Conservation (phyloP, 2,329 filamentous ascomycete species). For the Xylariaceae sp. region DNA sequence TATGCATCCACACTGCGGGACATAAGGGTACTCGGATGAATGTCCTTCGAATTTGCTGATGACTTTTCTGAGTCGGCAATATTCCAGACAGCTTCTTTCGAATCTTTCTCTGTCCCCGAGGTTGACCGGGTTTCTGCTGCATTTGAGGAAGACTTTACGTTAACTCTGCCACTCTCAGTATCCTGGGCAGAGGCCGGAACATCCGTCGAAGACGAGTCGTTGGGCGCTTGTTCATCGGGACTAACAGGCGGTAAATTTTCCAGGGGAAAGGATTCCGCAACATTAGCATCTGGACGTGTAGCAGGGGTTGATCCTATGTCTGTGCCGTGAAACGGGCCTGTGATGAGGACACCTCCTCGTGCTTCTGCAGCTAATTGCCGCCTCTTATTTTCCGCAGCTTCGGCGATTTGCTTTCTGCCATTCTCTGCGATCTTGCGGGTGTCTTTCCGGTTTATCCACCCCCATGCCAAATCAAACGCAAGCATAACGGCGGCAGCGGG, state of each 20-base stretch:
- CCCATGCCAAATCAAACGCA: conserved; percentile 59
- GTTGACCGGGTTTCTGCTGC: conserved; percentile 12
- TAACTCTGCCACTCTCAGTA: not conserved
- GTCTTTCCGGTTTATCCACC: conserved; percentile 58
- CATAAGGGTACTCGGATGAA: conserved; percentile 42
- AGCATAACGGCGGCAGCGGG: conserved; percentile 66
- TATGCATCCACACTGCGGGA: conserved; percentile 44
- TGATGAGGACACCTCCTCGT: conserved; percentile 7
- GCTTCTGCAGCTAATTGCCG: conserved; percentile 2
- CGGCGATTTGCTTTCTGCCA: conserved; percentile 44
- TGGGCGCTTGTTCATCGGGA: not conserved
- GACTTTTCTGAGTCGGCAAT: not conserved
- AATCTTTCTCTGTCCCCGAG: conserved; percentile 2
- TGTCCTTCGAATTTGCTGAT: not conserved
- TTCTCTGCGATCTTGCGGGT: conserved; percentile 57
- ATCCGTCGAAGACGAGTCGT: not conserved
- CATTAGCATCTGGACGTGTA: not conserved
- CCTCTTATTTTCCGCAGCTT: conserved; percentile 29
- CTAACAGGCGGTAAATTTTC: not conserved
- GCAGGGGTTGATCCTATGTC: not conserved
- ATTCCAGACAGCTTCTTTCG: not conserved
- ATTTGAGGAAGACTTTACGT: not conserved
- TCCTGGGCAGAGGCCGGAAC: not conserved
- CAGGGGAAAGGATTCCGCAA: not conserved
- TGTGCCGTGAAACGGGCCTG: not conserved